Percentiles rank a stretch among this genome's conserved stretches.
Conservation (phyloP, 495 filamentous ascomycete genomes). For the Trichoderma reesei region DNA sequence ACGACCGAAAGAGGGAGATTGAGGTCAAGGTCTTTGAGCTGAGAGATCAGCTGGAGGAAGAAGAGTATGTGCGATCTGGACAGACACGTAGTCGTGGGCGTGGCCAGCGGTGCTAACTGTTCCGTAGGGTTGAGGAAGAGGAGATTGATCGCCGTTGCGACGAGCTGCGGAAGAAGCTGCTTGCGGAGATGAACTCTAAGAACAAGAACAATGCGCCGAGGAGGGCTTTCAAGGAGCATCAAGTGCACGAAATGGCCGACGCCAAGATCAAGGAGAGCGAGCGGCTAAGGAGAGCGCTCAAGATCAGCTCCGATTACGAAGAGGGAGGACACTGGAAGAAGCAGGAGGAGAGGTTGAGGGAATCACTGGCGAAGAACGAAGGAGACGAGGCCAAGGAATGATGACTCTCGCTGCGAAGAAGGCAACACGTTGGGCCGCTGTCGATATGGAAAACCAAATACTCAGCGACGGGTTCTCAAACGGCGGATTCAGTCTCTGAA, state of each 20-base stretch:
- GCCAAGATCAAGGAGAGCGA: conserved; percentile 97
- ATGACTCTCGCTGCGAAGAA: background rate
- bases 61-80: conserved; percentile 46
- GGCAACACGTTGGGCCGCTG: background rate
- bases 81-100: background rate
- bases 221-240: conserved; percentile 69
- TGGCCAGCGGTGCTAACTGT: background rate
- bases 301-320: conserved; percentile 45
- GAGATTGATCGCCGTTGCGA: conserved; percentile 63
- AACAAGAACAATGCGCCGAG: conserved; percentile 25
- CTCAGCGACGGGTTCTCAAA: background rate
- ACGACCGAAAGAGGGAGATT: conserved; percentile 78
- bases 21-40: conserved; percentile 90
- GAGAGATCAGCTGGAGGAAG: conserved; percentile 80
- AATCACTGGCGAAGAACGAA: conserved; percentile 40
- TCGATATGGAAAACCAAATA: too few species aligned
- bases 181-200: conserved; percentile 39
- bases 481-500: background rate
- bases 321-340: conserved; percentile 27
- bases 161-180: conserved; percentile 52
- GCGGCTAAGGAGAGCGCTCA: conserved; percentile 75
- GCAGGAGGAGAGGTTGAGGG: conserved; percentile 42
- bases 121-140: conserved; percentile 58
- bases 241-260: conserved; percentile 91
- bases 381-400: conserved; percentile 23